Evolutionary conservation across 805 yeast species (phyloP), one percentile per base, ranked within the genome.

Genomic region (Yamadazyma ubonensis): DNA sequence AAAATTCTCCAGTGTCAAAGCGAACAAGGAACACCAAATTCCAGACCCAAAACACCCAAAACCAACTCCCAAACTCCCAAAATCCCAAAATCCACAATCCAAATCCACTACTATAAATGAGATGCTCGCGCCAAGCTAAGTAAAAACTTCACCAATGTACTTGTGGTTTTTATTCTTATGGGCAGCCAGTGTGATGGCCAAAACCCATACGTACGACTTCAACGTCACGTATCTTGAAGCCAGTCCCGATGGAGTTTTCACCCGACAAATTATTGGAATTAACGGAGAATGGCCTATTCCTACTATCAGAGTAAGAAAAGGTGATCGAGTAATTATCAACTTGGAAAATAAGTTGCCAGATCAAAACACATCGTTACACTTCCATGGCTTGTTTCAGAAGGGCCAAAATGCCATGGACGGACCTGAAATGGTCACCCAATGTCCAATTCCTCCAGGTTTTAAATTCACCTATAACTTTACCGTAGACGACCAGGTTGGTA

Each of bases 171-270:
- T 23, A 12, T 23, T 10, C 26, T 23, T 23, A 12, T 23, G 26
- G 15, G 41, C 23, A 18, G 6, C 15, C 23, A 14, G 12, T 38
- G n/a, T 10, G 19, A n/a, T 10, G 26, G 62, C 59, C 8, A 44
- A 57, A 28, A 59, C 65, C 10, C 72, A 61, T 39, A 52, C 51
- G 35, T 68, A 49, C 39, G 46, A 60, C 48, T 70, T 68, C 52
- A 64, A 67, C 42, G 61, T 61, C 11, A 50, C 64, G n/a, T 65
- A 64, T 44, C 63, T 67, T 2, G 22, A 30, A 16, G 76, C 75
- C 33, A 76, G 74, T 52, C 84, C 86, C 1, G 87, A 81, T 46
- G 85, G 85, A 4, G 49, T 60, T 17, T 52, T 52, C 31, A 70
- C 65, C 39, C 60, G 87, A 27, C 58, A 65, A 27, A 76, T 79